A percentile compares a stretch with the other conserved stretches of the same genome.
These are phyloP conservation scores for Annulohypoxylon stygium DNA, from an alignment of 495 filamentous ascomycete genomes.

Conservation along the genomic window DNA sequence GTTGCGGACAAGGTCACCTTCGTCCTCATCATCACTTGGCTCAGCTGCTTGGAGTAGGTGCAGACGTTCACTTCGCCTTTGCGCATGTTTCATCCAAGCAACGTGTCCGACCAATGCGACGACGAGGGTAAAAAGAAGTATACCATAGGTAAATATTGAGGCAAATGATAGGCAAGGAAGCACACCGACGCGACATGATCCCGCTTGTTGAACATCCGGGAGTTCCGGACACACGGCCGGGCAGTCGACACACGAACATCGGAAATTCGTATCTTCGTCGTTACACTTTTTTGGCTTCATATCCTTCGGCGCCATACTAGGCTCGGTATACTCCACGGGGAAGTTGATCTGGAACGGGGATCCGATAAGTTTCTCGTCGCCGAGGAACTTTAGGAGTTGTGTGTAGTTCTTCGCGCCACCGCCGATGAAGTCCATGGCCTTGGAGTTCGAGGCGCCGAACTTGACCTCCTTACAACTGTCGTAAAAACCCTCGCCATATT, in stretches of 20 bases:
- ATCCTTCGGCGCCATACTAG: conserved; percentile 72
- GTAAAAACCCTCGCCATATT: conserved; percentile 91
- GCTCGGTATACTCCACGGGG: conserved; percentile 71
- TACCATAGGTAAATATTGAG: conserved; percentile 85
- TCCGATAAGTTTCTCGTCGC: conserved; percentile 86
- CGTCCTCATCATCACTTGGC: conserved; percentile 91
- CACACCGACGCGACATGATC: conserved; percentile 83
- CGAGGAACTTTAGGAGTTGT: conserved; percentile 89
- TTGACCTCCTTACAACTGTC: conserved; percentile 99
- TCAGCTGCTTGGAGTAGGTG: conserved; percentile 86
- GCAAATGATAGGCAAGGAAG: conserved; percentile 93
- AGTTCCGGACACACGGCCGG: conserved; percentile 84
- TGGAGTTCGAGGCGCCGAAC: conserved; percentile 90
- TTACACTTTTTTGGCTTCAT: conserved; percentile 86
- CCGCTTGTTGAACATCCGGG: conserved; percentile 73
- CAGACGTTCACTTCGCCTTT: conserved; percentile 81
- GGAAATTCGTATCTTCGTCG: conserved; percentile 82
- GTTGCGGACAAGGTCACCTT: conserved; percentile 80
- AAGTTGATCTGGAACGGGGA: conserved; percentile 99
- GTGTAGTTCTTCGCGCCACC: conserved; percentile 93
- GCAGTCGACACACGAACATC: conserved; percentile 95
- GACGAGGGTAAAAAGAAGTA: conserved; percentile 75
- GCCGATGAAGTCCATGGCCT: conserved; percentile 94
- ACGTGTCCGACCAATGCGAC: conserved; percentile 78
- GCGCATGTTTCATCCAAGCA: conserved; percentile 76